These are phyloP conservation scores for Vitis rotundifolia DNA, from an alignment of 164 flowering plant genomes.

Conservation along the genomic window DNA sequence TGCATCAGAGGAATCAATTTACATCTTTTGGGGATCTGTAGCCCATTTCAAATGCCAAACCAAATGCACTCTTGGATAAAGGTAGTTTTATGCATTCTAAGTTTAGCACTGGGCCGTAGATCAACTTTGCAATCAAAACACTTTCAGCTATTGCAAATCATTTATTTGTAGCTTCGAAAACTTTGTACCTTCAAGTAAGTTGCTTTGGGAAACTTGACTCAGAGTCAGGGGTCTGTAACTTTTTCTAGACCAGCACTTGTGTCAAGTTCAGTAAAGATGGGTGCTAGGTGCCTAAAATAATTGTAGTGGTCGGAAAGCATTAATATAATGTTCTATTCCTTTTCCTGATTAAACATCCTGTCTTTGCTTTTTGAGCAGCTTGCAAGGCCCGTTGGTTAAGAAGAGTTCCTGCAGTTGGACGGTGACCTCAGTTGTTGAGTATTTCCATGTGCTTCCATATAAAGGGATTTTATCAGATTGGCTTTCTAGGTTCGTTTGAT, in stretches of 20 bases:
- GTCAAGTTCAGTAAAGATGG: too few relatives aligned
- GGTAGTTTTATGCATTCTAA: neutral
- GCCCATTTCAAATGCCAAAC: neutral
- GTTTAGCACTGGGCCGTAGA: neutral
- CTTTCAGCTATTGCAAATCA: too few relatives aligned
- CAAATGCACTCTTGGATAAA: neutral
- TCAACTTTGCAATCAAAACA: neutral
- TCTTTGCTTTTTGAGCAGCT: conserved; percentile 34
- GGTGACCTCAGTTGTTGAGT: conserved; percentile 52
- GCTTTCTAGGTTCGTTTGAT: conserved; percentile 51
- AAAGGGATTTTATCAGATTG: conserved; percentile 46
- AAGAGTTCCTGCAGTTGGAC: conserved; percentile 32
- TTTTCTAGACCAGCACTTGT: too few relatives aligned
- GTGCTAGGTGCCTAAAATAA: too few relatives aligned
- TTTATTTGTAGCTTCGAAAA: neutral
- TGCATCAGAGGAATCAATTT: neutral
- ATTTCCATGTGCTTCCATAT: conserved; percentile 79
- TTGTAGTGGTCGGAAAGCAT: too few relatives aligned
- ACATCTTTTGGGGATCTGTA: too few relatives aligned
- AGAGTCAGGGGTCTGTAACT: too few relatives aligned
- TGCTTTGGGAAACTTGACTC: too few relatives aligned
- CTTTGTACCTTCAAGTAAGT: neutral
- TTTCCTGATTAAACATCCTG: neutral
- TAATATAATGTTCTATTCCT: neutral
- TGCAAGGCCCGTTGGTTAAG: conserved; percentile 70